Evolutionary conservation across 2,329 filamentous ascomycete genomes (phyloP), one percentile per base, ranked within the genome.

Genomic region (Epichloe sylvatica): DNA sequence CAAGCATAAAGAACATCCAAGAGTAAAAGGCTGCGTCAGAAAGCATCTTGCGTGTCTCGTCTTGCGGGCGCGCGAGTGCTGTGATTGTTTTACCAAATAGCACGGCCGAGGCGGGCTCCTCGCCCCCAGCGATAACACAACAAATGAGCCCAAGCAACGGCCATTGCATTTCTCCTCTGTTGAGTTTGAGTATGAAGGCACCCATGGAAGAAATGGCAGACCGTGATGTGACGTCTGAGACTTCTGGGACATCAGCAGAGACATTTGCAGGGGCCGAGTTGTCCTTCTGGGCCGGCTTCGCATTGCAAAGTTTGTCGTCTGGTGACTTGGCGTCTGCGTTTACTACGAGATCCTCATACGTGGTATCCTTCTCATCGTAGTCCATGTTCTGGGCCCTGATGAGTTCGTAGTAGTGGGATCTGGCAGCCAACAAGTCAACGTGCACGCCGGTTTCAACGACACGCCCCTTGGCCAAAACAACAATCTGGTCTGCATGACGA

Each of bases 391-490:
- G 75, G 0, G 79, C 78, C 49, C 82, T 77, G 6, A 77, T 69
- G 42, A 83, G 45, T 5, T 19, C 12, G 34, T 6, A 38, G 23
- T 49, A 43, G 13, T 41, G 30, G 21, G 19, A 19, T 13, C 19
- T 15, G 12, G 15, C 19, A 17, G 62, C 58, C n/a, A 83, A 62
- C 2, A 83, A 66, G 41, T 77, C 69, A 5, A 76, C 69, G 50
- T 83, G 78, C 0, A 71, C 76, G 0, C 80, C 80, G 55, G 75
- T 66, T 60, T 83, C 79, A 5, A 77, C 64, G 3, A 79, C 70
- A 38, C 67, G 60, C 0, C 80, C 80, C 49, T 73, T 65, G 2
- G 74, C 67, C 53, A 83, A 65, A 5, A 84, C 79, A n/a, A 82
- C 64, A 44, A 84, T 83, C 45, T 75, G 71, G 54, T 83, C 77